Percentiles rank a stretch among this genome's conserved stretches.
Conservation (phyloP, 2,329 filamentous ascomycete genomes). For the Arthrinium puccinioides region DNA sequence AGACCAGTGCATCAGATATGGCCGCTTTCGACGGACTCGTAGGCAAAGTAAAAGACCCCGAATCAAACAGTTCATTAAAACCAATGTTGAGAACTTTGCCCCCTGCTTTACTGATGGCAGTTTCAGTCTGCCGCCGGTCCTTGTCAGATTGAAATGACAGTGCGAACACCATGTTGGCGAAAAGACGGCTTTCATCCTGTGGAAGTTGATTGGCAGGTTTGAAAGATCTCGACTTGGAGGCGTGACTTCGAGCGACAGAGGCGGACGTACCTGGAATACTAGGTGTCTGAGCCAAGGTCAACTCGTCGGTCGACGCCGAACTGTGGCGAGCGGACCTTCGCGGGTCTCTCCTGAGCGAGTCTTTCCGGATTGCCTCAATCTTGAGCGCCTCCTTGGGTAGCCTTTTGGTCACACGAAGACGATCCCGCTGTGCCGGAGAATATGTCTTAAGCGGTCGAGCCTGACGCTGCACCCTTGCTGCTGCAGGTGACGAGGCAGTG, state of each 20-base stretch:
- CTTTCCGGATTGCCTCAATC: conserved; percentile 6
- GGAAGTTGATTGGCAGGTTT: conserved; percentile 4
- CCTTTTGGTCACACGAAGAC: too few species aligned
- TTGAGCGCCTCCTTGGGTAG: too few species aligned
- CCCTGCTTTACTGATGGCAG: conserved; percentile 61
- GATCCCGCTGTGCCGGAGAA: conserved; percentile 8
- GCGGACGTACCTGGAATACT: too few species aligned
- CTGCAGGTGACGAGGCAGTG: conserved; percentile 23
- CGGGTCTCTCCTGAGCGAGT: conserved; percentile 5
- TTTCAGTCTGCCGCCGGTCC: conserved; percentile 33
- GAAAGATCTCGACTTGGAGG: neutral
- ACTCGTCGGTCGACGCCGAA: neutral
- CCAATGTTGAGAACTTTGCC: conserved; percentile 65
- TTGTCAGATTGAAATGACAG: conserved; percentile 56
- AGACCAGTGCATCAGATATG: conserved; percentile 31
- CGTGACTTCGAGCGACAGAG: neutral
- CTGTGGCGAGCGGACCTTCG: conserved; percentile 1
- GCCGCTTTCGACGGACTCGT: conserved; percentile 12
- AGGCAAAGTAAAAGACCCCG: conserved; percentile 22
- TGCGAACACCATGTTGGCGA: conserved; percentile 80
- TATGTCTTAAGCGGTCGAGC: conserved; percentile 15
- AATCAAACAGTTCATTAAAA: conserved; percentile 74
- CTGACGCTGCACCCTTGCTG: conserved; percentile 21
- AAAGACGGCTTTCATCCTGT: conserved; percentile 34
- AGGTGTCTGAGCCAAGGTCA: neutral